Base-by-base conservation (phyloP, 2,329 filamentous ascomycete species). In the Cercospora sp. region DNA sequence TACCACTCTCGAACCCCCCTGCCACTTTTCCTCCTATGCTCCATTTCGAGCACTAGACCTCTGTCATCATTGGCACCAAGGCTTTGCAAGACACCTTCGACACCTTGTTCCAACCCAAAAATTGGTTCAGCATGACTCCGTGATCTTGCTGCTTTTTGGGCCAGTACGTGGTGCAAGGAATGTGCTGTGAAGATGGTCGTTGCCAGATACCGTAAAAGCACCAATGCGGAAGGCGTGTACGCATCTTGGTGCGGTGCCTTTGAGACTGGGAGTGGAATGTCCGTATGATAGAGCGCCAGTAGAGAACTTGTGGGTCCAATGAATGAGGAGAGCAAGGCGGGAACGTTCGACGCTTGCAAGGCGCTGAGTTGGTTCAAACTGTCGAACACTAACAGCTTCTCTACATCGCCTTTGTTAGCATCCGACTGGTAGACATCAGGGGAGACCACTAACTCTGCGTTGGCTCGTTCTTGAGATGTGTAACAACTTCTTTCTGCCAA, bases 1-100 rank as follows among this genome's bases (percentile, higher is more conserved):
- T 86, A 90, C 80, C 83, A 86, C 79, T 97, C 94, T 8, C 85
- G 81, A 16, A 96, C 89, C 0, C 90, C 88, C 4, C 93, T 85
- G 0, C 94, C 94, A 74, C 91, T 94, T 74, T 93, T 90, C 65
- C 94, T 85, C 10, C 95, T 86, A 73, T 97, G 87, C 79, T 99
- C 94, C 86, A 96, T 91, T 75, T 92, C 89, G 6, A 97, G 79
- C 0, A 96, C 91, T 0, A 94, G 78, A 0, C 87, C 90, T 0
- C 82, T 81, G 9, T 71, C 72, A 33, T 83, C 84, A n/a, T 85
- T 84, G 3, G 83, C 81, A 48, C 81, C 78, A 64, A 92, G 81
- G 2, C 91, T 91, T 59, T 94, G 82, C 0, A 97, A 79, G 9
- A 94, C 85, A 7, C 94, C 94, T 78, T 97, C 93, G 16, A 88